Evolutionary conservation across 352 stramenopile genomes (phyloP).

Genomic region (Pythium vanterpoolii): DNA sequence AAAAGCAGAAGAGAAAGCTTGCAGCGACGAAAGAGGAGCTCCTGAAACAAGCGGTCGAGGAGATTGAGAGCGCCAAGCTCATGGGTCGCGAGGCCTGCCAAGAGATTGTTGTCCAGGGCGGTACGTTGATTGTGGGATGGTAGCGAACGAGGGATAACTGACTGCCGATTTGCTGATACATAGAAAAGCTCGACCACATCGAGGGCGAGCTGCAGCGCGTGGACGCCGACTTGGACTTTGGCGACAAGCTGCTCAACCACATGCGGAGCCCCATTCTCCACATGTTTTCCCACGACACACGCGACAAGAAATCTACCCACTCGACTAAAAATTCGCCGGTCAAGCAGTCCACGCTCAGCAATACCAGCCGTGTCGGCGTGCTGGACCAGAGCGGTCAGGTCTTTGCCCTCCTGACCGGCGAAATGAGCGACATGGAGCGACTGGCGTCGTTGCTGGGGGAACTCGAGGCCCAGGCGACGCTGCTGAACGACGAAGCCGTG

Average conservation of each 20-base stretch:
- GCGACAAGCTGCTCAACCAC: slow-evolving; percentile 67
- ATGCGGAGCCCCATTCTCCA: slow-evolving; percentile 71
- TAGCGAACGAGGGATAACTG: not conserved
- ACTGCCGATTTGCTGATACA: not conserved
- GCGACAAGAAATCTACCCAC: slow-evolving; percentile 18
- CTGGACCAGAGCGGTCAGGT: not conserved
- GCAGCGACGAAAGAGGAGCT: slow-evolving; percentile 55
- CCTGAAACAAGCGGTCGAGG: slow-evolving; percentile 65
- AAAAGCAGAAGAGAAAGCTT: slow-evolving; percentile 72
- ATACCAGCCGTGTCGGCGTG: slow-evolving; percentile 11
- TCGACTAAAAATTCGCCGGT: slow-evolving; percentile 1
- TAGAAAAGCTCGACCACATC: slow-evolving; percentile 72
- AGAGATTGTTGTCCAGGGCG: slow-evolving; percentile 69
- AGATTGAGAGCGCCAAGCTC: slow-evolving; percentile 69
- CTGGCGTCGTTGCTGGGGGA: slow-evolving; percentile 58
- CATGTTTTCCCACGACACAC: slow-evolving; percentile 51
- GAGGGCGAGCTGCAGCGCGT: slow-evolving; percentile 59
- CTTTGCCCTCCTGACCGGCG: not conserved
- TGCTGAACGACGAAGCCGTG: slow-evolving; percentile 61
- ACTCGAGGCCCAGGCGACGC: slow-evolving; percentile 64
- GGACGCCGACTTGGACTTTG: slow-evolving; percentile 62
- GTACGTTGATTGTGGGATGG: slow-evolving; percentile 14
- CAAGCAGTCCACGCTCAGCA: slow-evolving; percentile 11
- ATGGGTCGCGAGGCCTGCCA: slow-evolving; percentile 64
- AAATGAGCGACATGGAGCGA: slow-evolving; percentile 55